Evolutionary conservation across 306 rosid genomes (phyloP), one percentile per base, ranked within the genome.

Genomic region (Oemleria cerasiformis): DNA sequence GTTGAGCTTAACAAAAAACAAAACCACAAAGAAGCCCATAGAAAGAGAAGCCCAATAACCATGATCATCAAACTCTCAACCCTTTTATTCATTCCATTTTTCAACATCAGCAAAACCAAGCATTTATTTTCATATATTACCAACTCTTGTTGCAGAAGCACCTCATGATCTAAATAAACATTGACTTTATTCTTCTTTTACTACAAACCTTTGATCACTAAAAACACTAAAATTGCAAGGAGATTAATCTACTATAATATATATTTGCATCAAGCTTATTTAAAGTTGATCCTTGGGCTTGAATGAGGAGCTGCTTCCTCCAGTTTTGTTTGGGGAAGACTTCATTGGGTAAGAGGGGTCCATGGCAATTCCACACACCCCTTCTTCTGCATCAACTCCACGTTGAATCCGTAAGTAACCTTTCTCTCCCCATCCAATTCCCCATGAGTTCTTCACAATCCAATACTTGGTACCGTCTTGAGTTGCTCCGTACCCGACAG

Each of bases 351-450:
- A 82, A 20, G 67, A 58, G 8, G 80, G 75, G 19, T 78, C 82
- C 85, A 72, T 78, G 0, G 73, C 85, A 47, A 83, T 73, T 21
- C 90, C 90, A 78, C 90, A 81, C 0, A 45, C 53, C 30, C 86
- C 75, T 45, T 74, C 68, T 49, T 54, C 43, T 25, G 73, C 70
- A 36, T 45, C 72, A 17, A 67, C 48, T 30, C 62, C 78, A 20
- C 76, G 83, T 55, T 82, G 48, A 10, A 82, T 54, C 55, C 83
- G 74, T 7, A 78, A 4, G 40, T 50, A 78, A 3, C 83, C 83
- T 15, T 50, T 70, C 56, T 78, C 75, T 40, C 80, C 80, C 83
- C 83, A 78, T 53, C 55, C 61, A 1, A 58, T 5, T 5, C 82
- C 77, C 82, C 77, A 74, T 0, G 82, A 82, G 68, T 77, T 82